Evolutionary conservation across 1,139 yeast species (phyloP).

Genomic region (Geotrichum bryndzae): DNA sequence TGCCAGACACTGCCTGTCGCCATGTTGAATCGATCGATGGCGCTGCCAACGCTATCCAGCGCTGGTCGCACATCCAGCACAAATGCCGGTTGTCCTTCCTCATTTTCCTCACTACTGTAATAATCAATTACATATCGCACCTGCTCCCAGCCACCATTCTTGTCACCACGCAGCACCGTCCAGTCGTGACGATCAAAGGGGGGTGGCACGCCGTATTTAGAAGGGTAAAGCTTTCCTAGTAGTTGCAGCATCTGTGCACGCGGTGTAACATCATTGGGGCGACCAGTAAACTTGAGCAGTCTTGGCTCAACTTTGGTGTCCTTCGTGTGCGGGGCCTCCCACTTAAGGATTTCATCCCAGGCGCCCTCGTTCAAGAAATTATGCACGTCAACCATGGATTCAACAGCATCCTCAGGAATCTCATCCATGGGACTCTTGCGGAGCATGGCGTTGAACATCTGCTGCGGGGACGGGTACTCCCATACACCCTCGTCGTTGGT

Average conservation of each 20-base stretch:
- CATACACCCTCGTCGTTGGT: constrained; percentile 64
- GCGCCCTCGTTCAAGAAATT: constrained; percentile 96
- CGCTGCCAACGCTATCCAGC: constrained; percentile 59
- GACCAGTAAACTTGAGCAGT: constrained; percentile 79
- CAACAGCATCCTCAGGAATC: constrained; percentile 92
- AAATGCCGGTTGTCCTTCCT: constrained; percentile 81
- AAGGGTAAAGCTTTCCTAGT: constrained; percentile 67
- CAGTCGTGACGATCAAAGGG: constrained; percentile 99
- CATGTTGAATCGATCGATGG: constrained; percentile 57
- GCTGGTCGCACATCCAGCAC: constrained; percentile 95
- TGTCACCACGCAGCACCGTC: constrained; percentile 73
- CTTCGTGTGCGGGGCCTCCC: constrained; percentile 68
- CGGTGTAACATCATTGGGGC: constrained; percentile 86
- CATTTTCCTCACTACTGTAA: constrained; percentile 89
- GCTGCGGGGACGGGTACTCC: constrained; percentile 99
- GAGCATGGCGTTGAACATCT: constrained; percentile 96
- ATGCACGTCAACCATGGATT: constrained; percentile 94
- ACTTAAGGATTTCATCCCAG: constrained; percentile 86
- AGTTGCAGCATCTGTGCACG: constrained; percentile 67
- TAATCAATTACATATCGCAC: constrained; percentile 93
- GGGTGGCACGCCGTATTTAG: constrained; percentile 63
- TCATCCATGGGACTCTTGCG: constrained; percentile 80
- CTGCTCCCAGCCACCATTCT: constrained; percentile 47
- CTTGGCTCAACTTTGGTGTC: constrained; percentile 60
- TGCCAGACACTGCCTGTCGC: constrained; percentile 45